Conservation (phyloP, 140 eudicot species). For the Cichorium intybus region DNA sequence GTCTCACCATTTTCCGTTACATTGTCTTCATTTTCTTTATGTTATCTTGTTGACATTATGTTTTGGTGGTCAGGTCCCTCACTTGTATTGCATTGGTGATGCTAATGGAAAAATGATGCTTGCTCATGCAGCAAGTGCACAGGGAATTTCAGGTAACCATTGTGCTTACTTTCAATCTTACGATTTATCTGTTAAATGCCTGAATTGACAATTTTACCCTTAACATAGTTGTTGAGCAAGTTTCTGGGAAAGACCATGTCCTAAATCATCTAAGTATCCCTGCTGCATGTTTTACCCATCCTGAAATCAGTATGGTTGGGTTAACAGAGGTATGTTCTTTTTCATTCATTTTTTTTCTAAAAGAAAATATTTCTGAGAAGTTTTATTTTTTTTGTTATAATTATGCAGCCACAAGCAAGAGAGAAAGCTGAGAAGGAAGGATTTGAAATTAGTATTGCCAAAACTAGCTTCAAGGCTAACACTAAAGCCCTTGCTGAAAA, state of each 20-base stretch:
- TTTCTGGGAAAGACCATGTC: slow-evolving; percentile 76
- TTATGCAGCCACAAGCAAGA: slow-evolving; percentile 91
- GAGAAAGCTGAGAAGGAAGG: slow-evolving; percentile 97
- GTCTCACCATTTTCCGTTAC: not conserved
- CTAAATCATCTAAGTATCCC: slow-evolving; percentile 96
- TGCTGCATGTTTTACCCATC: slow-evolving; percentile 99
- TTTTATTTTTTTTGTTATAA: not conserved
- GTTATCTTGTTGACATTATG: slow-evolving; percentile 18
- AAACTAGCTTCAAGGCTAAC: slow-evolving; percentile 99
- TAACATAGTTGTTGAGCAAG: slow-evolving; percentile 86
- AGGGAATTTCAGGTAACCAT: slow-evolving; percentile 87
- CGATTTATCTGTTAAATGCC: slow-evolving; percentile 4
- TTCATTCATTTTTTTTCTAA: not conserved
- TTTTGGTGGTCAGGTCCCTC: slow-evolving; percentile 63
- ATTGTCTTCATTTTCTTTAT: not conserved
- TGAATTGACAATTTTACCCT: slow-evolving; percentile 30
- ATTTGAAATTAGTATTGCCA: slow-evolving; percentile 79
- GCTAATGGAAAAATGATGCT: slow-evolving; percentile 99
- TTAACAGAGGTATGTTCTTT: slow-evolving; percentile 70
- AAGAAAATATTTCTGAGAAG: slow-evolving; percentile 6
- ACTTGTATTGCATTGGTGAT: slow-evolving; percentile 98
- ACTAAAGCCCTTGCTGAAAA: slow-evolving; percentile 99
- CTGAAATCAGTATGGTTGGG: slow-evolving; percentile 99
- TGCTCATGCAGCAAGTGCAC: slow-evolving; percentile 99
- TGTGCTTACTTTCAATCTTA: not conserved